Conservation (phyloP, 371 early-diverging fungal genomes). For the Furculomyces boomerangus region DNA sequence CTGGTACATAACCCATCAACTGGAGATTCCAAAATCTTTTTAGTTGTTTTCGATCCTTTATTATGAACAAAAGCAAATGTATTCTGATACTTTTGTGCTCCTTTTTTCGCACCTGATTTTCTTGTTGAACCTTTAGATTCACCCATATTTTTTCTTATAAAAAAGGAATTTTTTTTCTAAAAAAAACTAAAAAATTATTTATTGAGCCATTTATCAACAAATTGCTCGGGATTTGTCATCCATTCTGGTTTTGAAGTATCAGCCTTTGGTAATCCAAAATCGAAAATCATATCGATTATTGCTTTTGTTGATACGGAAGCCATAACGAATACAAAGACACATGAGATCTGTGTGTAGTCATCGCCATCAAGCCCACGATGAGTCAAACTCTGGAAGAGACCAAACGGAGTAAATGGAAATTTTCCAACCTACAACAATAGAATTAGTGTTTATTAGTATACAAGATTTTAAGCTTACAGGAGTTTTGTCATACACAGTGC, state of each 20-base stretch:
- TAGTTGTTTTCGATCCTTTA: constrained; percentile 61
- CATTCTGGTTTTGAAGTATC: background rate
- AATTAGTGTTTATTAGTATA: background rate
- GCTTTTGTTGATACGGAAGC: constrained; percentile 1
- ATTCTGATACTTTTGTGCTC: constrained; percentile 78
- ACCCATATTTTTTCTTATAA: constrained; percentile 1
- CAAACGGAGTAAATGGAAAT: constrained; percentile 5
- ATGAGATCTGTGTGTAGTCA: constrained; percentile 4
- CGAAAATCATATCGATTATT: background rate
- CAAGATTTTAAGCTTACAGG: background rate
- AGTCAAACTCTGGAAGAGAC: constrained; percentile 2
- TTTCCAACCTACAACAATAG: background rate
- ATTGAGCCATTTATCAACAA: background rate
- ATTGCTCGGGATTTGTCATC: background rate
- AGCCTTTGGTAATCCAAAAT: background rate
- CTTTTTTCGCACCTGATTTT: constrained; percentile 36
- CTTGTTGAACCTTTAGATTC: constrained; percentile 15
- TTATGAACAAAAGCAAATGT: constrained; percentile 68
- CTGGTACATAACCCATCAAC: constrained; percentile 72
- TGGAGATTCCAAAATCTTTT: constrained; percentile 59
- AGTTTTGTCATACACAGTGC: background rate
- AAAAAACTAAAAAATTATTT: background rate
- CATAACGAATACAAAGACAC: constrained; percentile 1
- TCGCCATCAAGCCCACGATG: constrained; percentile 5
- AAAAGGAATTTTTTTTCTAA: background rate